Evolutionary conservation across 2,329 filamentous ascomycete species (phyloP).

Genomic region (Aspergillus sp.): DNA sequence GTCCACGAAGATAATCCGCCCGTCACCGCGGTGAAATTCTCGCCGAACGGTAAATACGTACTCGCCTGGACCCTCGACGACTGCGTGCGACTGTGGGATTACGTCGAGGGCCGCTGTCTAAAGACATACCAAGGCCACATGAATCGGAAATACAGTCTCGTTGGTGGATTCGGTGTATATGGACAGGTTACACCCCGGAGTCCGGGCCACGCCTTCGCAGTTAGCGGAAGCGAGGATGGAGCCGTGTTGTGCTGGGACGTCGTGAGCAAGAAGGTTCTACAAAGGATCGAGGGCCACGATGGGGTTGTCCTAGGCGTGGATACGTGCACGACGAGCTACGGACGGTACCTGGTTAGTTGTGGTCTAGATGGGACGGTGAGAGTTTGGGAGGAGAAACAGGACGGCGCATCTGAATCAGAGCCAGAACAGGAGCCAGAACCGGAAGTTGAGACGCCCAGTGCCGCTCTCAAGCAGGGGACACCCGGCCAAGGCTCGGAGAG

Average conservation of each 20-base stretch:
- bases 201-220: constrained; percentile 65
- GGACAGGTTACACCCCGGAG: constrained; percentile 38
- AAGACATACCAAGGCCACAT: constrained; percentile 96
- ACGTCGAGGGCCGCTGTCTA: constrained; percentile 84
- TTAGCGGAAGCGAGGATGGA: constrained; percentile 86
- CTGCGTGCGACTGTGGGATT: constrained; percentile 92
- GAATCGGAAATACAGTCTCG: constrained; percentile 84
- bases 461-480: not conserved
- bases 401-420: not conserved
- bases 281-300: constrained; percentile 63
- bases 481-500: not conserved
- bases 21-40: constrained; percentile 87
- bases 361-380: constrained; percentile 66
- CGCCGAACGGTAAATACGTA: constrained; percentile 90
- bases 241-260: constrained; percentile 89
- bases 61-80: constrained; percentile 90
- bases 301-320: constrained; percentile 65
- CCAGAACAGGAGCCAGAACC: constrained; percentile 1
- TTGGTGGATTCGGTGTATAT: constrained; percentile 78
- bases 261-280: constrained; percentile 78
- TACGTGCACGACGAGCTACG: constrained; percentile 57
- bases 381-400: constrained; percentile 58
- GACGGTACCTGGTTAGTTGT: constrained; percentile 61
- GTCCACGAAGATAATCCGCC: constrained; percentile 95
- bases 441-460: not conserved